Percentiles rank a stretch among this genome's conserved stretches.
Conservation (phyloP, 2,329 filamentous ascomycete genomes). For the Lachnellula suecica region DNA sequence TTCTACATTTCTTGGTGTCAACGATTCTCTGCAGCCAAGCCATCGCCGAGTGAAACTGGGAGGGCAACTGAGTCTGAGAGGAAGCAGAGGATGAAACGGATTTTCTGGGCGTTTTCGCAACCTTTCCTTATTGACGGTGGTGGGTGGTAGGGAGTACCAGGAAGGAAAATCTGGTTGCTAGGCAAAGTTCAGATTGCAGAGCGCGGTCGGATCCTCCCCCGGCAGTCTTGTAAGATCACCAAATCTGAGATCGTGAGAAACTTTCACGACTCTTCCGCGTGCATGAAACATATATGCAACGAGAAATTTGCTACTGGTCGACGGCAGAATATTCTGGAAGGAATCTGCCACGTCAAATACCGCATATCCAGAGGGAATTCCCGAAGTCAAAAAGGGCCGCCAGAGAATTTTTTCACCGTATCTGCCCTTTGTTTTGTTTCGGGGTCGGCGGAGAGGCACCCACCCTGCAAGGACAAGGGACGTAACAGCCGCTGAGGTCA, state of each 20-base stretch:
- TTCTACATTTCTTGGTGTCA: too few relatives aligned
- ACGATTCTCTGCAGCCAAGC: too few relatives aligned
- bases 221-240: too few relatives aligned
- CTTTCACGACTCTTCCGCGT: neutral
- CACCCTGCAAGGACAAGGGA: neutral
- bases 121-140: too few relatives aligned
- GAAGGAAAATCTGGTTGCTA: neutral
- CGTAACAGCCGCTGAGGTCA: slow-evolving; percentile 1
- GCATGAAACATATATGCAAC: neutral
- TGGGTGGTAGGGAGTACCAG: neutral
- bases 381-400: too few relatives aligned
- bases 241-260: too few relatives aligned
- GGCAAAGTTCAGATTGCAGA: neutral
- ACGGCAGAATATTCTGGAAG: neutral
- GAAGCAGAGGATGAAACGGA: neutral
- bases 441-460: neutral
- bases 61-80: neutral
- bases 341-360: neutral
- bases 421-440: neutral
- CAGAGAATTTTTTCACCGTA: too few relatives aligned
- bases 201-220: too few relatives aligned
- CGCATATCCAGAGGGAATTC: neutral
- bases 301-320: neutral
- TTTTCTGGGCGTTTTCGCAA: neutral
- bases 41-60: neutral